phyloP scores from a whole-genome alignment of 2,329 filamentous ascomycete genomes.

The Fusarium tupiense region DNA sequence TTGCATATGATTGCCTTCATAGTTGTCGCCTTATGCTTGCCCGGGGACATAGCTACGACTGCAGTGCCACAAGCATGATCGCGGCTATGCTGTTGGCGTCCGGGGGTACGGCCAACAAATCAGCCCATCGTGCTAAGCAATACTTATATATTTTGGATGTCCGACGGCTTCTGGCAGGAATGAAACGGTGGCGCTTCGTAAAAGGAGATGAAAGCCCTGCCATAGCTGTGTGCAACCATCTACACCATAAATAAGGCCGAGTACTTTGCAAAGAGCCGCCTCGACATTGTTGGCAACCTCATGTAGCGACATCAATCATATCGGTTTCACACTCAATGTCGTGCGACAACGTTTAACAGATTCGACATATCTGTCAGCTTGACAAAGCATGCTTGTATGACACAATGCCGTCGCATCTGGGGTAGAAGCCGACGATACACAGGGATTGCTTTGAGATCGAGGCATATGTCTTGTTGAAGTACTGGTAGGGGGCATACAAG shows the following conservation, averaged over 20 bases:
- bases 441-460: conserved; percentile 8
- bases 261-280: conserved; percentile 11
- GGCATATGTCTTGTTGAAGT: not conserved
- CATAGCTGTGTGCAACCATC: not conserved
- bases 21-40: not conserved
- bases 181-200: conserved; percentile 1
- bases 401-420: conserved; percentile 13
- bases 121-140: not conserved
- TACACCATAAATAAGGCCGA: conserved; percentile 13
- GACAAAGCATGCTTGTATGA: conserved; percentile 29
- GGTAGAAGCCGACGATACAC: conserved; percentile 27
- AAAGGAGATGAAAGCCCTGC: not conserved
- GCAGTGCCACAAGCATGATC: not conserved
- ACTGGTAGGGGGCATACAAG: conserved; percentile 17
- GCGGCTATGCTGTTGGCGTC: not conserved
- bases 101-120: not conserved
- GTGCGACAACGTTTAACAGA: conserved; percentile 4
- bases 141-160: not conserved
- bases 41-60: not conserved
- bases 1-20: not conserved
- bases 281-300: not conserved
- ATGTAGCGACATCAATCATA: not conserved
- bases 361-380: conserved; percentile 29
- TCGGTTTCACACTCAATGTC: not conserved
- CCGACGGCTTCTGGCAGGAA: not conserved